These are phyloP conservation scores for Botryosphaeria dothidea DNA, from an alignment of 2,329 filamentous ascomycete species.

Conservation along the genomic window DNA sequence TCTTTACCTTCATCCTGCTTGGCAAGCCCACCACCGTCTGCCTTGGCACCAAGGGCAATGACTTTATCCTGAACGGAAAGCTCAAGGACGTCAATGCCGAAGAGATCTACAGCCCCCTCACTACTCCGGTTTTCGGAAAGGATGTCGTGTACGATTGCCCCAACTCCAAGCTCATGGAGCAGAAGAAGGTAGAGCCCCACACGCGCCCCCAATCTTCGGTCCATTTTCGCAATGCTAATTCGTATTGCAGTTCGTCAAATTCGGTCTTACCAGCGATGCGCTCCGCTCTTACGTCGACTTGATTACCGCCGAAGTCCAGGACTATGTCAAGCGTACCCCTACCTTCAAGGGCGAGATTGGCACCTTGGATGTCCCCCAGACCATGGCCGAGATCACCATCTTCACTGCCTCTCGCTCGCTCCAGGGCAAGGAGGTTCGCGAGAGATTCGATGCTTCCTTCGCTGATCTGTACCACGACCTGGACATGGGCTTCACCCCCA, in stretches of 20 bases:
- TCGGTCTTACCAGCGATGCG: conserved; percentile 72
- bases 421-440: conserved; percentile 80
- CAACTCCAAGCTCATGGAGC: conserved; percentile 91
- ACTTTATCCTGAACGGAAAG: conserved; percentile 91
- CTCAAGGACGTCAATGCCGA: conserved; percentile 86
- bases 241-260: conserved; percentile 71
- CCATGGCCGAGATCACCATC: conserved; percentile 84
- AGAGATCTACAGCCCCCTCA: conserved; percentile 81
- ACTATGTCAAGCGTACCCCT: conserved; percentile 69
- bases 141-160: conserved; percentile 91
- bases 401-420: conserved; percentile 85
- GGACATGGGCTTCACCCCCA: conserved; percentile 83
- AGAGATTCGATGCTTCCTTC: conserved; percentile 76
- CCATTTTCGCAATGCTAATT: conserved; percentile 18
- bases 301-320: conserved; percentile 72
- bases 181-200: conserved; percentile 74
- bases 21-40: conserved; percentile 89
- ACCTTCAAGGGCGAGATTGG: conserved; percentile 69
- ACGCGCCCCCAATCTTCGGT: not conserved
- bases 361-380: conserved; percentile 69
- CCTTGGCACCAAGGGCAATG: conserved; percentile 78
- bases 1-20: conserved; percentile 85
- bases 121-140: conserved; percentile 71
- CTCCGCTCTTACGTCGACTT: conserved; percentile 77
- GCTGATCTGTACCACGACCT: conserved; percentile 84